Evolutionary conservation across 2,329 filamentous ascomycete genomes (phyloP).

Genomic region (Exophiala lecanii-corni): DNA sequence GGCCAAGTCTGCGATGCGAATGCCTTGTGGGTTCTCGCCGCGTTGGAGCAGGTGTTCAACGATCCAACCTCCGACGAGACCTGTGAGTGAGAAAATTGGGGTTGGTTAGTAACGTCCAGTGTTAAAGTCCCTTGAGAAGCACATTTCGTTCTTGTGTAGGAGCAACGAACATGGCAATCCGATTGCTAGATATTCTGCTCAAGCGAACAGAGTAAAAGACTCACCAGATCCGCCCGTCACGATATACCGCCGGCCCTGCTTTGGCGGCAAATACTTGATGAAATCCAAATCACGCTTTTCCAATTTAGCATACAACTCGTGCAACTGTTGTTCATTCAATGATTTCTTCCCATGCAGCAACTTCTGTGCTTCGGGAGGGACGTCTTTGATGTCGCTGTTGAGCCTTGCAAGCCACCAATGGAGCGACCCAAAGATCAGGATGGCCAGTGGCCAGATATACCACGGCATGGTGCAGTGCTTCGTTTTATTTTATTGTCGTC

Average conservation of each 20-base stretch:
- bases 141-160: no score
- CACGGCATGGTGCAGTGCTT: no score
- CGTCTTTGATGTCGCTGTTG: neutral
- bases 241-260: conserved; percentile 36
- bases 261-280: conserved; percentile 33
- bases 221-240: conserved; percentile 37
- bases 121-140: no score
- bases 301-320: conserved; percentile 30
- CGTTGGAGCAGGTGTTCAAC: conserved; percentile 51
- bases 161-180: no score
- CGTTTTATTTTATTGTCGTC: no score
- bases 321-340: conserved; percentile 34
- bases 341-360: conserved; percentile 23
- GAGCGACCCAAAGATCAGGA: no score
- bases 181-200: no score
- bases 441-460: no score
- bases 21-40: conserved; percentile 47
- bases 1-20: conserved; percentile 52
- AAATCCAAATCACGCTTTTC: conserved; percentile 32
- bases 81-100: conserved; percentile 1
- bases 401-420: neutral
- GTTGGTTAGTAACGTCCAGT: conserved; percentile 34
- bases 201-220: neutral
- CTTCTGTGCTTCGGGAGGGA: conserved; percentile 1
- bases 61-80: conserved; percentile 52